Conservation (phyloP, 305 asterid genomes). For the Fraxinus albicans region DNA sequence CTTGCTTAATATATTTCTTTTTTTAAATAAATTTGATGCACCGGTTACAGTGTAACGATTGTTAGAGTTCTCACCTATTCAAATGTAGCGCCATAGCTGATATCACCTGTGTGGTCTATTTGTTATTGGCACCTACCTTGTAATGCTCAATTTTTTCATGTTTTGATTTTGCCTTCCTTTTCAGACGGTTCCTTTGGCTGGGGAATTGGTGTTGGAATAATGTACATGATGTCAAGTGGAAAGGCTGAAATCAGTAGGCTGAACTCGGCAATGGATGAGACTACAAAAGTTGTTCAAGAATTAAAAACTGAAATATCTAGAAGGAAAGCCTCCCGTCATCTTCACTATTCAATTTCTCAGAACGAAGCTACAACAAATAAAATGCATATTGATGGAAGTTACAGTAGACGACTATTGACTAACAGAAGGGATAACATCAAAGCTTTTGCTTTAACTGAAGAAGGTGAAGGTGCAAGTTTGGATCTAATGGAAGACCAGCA, state of each 20-base stretch:
- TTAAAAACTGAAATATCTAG: slow-evolving; percentile 59
- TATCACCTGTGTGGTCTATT: not conserved
- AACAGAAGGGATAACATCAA: slow-evolving; percentile 23
- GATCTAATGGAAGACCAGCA: slow-evolving; percentile 46
- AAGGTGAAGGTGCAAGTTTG: slow-evolving; percentile 43
- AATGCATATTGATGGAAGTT: slow-evolving; percentile 13
- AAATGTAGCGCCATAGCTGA: not conserved
- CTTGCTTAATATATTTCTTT: not conserved
- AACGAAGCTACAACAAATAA: slow-evolving; percentile 14
- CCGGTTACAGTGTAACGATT: not conserved
- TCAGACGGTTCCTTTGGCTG: slow-evolving; percentile 65
- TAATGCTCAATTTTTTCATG: not conserved
- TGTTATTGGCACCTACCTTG: not conserved
- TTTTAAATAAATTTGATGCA: not conserved
- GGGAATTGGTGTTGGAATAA: slow-evolving; percentile 76
- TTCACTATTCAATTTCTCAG: slow-evolving; percentile 22
- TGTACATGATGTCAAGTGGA: slow-evolving; percentile 86
- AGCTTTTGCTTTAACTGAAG: slow-evolving; percentile 21
- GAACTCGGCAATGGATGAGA: slow-evolving; percentile 60
- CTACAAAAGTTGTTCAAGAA: slow-evolving; percentile 62
- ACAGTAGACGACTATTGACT: not conserved
- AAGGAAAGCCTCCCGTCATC: slow-evolving; percentile 31
- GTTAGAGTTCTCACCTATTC: not conserved
- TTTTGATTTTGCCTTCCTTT: not conserved
- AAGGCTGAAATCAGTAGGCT: slow-evolving; percentile 57